Percentiles rank a stretch among this genome's conserved stretches.
Conservation (phyloP, 495 filamentous ascomycete genomes). For the Aspergillus mulundensis region DNA sequence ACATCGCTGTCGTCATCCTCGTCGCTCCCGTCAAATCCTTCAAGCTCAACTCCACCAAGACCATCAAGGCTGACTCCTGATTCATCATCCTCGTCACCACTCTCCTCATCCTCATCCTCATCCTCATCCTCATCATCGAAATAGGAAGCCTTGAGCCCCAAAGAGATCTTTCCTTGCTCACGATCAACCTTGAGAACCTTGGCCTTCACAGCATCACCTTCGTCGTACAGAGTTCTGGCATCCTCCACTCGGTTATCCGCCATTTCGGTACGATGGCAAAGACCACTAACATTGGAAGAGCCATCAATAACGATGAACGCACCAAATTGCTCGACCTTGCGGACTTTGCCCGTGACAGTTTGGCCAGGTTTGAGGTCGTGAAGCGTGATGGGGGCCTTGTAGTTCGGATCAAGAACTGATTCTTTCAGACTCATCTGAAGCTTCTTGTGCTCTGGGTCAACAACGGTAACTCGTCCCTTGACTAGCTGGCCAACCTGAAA, state of each 20-base stretch:
- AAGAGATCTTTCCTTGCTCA: slow-evolving; percentile 69
- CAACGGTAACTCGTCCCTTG: slow-evolving; percentile 71
- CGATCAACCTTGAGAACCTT: slow-evolving; percentile 74
- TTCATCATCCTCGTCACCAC: slow-evolving; percentile 45
- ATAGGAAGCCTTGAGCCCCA: slow-evolving; percentile 90
- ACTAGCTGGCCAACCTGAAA: slow-evolving; percentile 86
- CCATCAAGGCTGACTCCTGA: slow-evolving; percentile 43
- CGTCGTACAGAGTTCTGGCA: slow-evolving; percentile 76
- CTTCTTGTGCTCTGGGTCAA: slow-evolving; percentile 61
- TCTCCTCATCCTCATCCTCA: slow-evolving; percentile 56
- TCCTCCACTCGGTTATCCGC: slow-evolving; percentile 74
- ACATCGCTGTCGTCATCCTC: slow-evolving; percentile 45
- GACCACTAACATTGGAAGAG: slow-evolving; percentile 79
- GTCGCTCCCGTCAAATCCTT: slow-evolving; percentile 35
- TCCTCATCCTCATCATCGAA: slow-evolving; percentile 66
- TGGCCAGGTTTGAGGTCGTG: slow-evolving; percentile 73
- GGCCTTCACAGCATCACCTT: slow-evolving; percentile 88
- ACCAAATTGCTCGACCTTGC: slow-evolving; percentile 90
- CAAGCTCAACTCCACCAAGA: slow-evolving; percentile 42
- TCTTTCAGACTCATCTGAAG: slow-evolving; percentile 83
- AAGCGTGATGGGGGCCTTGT: slow-evolving; percentile 62
- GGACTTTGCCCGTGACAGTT: slow-evolving; percentile 79
- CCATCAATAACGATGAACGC: slow-evolving; percentile 88
- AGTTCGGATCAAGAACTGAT: slow-evolving; percentile 76
- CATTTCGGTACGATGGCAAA: slow-evolving; percentile 89